Evolutionary conservation across 164 flowering plant genomes (phyloP), one percentile per base, ranked within the genome.

Genomic region (Protea cynaroides): DNA sequence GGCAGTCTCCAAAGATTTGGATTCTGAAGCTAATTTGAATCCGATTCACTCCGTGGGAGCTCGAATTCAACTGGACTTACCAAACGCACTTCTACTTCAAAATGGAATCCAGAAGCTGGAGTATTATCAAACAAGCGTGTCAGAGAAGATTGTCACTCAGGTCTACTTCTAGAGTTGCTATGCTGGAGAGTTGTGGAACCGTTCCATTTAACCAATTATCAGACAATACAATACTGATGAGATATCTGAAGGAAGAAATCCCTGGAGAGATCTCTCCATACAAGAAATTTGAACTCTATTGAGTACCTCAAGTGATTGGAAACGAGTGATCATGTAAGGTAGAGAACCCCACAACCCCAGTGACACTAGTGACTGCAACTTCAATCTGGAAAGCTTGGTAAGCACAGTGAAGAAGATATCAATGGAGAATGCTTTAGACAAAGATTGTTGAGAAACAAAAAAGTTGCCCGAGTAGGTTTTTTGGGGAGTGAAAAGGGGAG

Each of bases 301-400:
- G 11, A 93, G 72, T 13, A 75, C 79, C 64, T 79, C 78, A 56
- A 93, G 90, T 4, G 86, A 75, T 8, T 25, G 14, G 43, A 93
- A 71, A 54, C 89, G 71, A 59, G 51, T 68, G 64, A 90, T 75
- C 62, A 84, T 87, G 4, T 71, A 34, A 3, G 98, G 92, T 3
- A 90, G 62, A 2, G 83, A 77, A 36, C 98, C 98, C 97, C 97
- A 88, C 17, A 93, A 19, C 1, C 98, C 98, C 36, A 93, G 56
- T 1, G 92, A 87, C 8, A 87, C 94, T 1, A 93, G 65, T 0
- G 96, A 81, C 43, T 90, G 52, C 11, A 64, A 72, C 66, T 76
- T 78, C 81, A 93, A 72, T 37, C 59, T 73, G 2, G 90, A 64
- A 19, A 93, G 88, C 79, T 84, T 88, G 4, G 96, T 81, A 1